These are phyloP conservation scores for Schoenoplectus tabernaemontani DNA, from an alignment of 202 grass and related monocot genomes.

Conservation along the genomic window DNA sequence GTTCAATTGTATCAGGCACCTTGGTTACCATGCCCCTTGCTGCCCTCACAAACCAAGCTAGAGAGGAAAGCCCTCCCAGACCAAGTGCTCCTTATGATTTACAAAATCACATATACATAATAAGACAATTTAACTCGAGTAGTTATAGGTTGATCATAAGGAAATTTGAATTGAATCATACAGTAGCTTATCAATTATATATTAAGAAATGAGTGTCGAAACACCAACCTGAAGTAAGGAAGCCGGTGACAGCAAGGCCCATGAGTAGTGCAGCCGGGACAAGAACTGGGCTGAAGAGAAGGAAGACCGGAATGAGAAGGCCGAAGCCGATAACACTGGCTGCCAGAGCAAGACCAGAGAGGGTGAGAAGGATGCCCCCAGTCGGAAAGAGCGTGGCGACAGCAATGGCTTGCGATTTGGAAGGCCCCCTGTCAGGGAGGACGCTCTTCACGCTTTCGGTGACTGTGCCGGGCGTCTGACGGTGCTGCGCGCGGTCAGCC, in stretches of 20 bases:
- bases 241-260: conserved; percentile 15
- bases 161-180: background rate
- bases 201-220: background rate
- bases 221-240: conserved; percentile 17
- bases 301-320: conserved; percentile 5
- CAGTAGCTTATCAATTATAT: background rate
- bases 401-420: background rate
- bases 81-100: background rate
- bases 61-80: conserved; percentile 7
- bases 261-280: background rate
- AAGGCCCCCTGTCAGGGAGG: conserved; percentile 4
- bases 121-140: too few relatives aligned
- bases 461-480: background rate
- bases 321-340: conserved; percentile 8
- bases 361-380: conserved; percentile 9
- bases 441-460: background rate
- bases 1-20: background rate
- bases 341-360: conserved; percentile 13
- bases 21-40: background rate
- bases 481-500: conserved; percentile 16
- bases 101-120: background rate
- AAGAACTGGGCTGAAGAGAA: conserved; percentile 23
- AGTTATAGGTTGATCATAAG: background rate
- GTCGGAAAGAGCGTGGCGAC: conserved; percentile 5
- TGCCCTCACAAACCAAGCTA: background rate